phyloP scores from a whole-genome alignment of 495 filamentous ascomycete genomes.

The Paragyromitra xinjiangensis region DNA sequence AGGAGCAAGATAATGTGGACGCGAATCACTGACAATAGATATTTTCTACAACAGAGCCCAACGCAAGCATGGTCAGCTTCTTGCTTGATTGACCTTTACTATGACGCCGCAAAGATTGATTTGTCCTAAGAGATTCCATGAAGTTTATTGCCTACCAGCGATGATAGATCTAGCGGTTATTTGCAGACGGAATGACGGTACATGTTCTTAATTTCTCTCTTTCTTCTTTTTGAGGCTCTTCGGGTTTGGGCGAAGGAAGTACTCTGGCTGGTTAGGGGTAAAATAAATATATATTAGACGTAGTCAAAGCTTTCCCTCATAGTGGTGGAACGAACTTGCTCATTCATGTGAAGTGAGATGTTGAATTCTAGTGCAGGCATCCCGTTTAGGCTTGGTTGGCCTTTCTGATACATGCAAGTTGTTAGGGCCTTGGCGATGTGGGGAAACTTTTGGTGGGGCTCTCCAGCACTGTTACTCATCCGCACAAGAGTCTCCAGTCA shows the following conservation, averaged over 20 bases:
- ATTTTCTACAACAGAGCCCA: slow-evolving; percentile 65
- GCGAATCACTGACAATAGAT: slow-evolving; percentile 58
- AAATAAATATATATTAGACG: background rate
- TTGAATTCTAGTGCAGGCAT: background rate
- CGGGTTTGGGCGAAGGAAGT: background rate
- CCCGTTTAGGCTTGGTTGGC: background rate
- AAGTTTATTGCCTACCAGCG: slow-evolving; percentile 14
- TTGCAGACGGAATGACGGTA: background rate
- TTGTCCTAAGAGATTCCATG: slow-evolving; percentile 22
- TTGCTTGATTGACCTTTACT: slow-evolving; percentile 92
- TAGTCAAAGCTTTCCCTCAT: background rate
- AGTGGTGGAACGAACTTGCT: background rate
- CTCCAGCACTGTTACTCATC: slow-evolving; percentile 17
- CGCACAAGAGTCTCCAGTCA: background rate
- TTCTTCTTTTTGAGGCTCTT: slow-evolving; percentile 6
- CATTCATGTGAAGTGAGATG: slow-evolving; percentile 6
- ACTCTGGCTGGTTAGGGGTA: background rate
- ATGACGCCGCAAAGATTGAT: slow-evolving; percentile 74
- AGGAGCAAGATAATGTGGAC: background rate
- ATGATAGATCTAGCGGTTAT: background rate
- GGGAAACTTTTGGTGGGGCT: slow-evolving; percentile 34
- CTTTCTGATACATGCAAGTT: background rate
- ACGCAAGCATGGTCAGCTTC: slow-evolving; percentile 96
- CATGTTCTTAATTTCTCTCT: slow-evolving; percentile 16
- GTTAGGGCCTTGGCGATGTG: slow-evolving; percentile 36